Base-by-base conservation (phyloP, 805 yeast genomes). In the Barnettozyma vustinii region DNA sequence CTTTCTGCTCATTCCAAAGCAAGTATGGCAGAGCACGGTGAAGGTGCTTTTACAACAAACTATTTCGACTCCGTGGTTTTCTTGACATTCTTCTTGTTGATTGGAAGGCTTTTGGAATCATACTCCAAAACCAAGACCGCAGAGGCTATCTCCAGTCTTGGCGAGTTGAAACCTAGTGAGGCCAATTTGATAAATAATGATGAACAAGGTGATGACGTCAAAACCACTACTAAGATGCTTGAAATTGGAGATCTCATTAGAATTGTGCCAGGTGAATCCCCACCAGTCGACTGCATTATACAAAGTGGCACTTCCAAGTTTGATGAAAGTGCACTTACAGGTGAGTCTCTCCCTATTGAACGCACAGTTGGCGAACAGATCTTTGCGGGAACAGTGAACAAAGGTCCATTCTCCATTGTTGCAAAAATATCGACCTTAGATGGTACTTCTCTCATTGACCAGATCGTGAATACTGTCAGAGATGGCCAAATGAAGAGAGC, bases 41-140 rank as follows among this genome's bases (percentile, higher is more conserved):
- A 37, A 12, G 37, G 66, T 56, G 84, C 79, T 1, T 73, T 74
- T 50, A 73, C 79, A 15, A 82, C 88, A 4, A 81, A 87, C 0
- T 86, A 83, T 57, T 86, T 86, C 60, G 95, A 86, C 59, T 81
- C 91, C 5, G 92, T 85, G 26, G 87, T 86, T 3, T 86, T 86
- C 59, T 69, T 86, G 54, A 77, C 90, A 0, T 79, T 86, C 58
- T 86, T 86, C 64, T 66, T 86, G 48, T 69, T 86, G 43, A 79
- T 84, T 50, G 95, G 95, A 1, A 73, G 88, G 40, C 67, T 83
- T 26, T 69, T 86, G 43, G 92, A 86, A 62, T 72, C 83, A 26
- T 74, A 74, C 54, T 80, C 91, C 1, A 86, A 84, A 59, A 70
- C 75, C 27, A 80, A 80, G 57, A 83, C 91, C 1, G 81, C 89